phyloP scores from a whole-genome alignment of 1,284 basidiomycete species.

The Heliocybe sulcata region DNA sequence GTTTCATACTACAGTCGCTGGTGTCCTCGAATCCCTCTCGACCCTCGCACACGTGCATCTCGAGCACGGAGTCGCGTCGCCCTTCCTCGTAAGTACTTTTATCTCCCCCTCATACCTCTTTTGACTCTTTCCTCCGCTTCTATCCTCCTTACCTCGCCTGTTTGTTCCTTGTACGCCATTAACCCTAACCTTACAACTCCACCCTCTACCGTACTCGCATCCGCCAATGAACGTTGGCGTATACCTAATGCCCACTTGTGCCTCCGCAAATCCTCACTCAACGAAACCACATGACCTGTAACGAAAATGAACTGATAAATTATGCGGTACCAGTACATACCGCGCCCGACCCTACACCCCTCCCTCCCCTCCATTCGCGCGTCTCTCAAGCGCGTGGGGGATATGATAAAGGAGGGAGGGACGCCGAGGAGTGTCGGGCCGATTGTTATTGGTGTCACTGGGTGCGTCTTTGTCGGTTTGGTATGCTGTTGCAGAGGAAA shows the following conservation, averaged over 20 bases:
- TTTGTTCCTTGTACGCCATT: too few relatives aligned
- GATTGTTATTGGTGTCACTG: constrained; percentile 77
- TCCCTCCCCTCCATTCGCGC: constrained; percentile 51
- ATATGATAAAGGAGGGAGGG: constrained; percentile 47
- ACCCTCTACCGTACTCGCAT: too few relatives aligned
- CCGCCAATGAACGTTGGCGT: neutral
- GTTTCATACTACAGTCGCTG: constrained; percentile 71
- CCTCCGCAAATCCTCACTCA: too few relatives aligned
- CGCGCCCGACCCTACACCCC: constrained; percentile 71
- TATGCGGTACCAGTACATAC: constrained; percentile 69
- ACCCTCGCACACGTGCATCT: constrained; percentile 76
- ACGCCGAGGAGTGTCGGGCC: constrained; percentile 65
- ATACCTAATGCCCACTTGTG: too few relatives aligned
- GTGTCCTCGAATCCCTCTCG: constrained; percentile 74
- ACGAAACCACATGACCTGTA: too few relatives aligned
- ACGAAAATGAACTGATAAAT: too few relatives aligned
- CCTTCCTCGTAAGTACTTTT: constrained; percentile 64
- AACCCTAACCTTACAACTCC: neutral
- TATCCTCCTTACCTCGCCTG: too few relatives aligned
- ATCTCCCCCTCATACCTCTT: too few relatives aligned
- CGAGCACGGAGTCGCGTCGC: constrained; percentile 71
- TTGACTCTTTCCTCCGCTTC: too few relatives aligned
- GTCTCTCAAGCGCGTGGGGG: constrained; percentile 54
- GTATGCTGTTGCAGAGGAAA: neutral
- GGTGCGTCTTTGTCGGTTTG: constrained; percentile 34